Evolutionary conservation across 2,329 filamentous ascomycete genomes (phyloP).

Genomic region (Incumbomyces delicatus): DNA sequence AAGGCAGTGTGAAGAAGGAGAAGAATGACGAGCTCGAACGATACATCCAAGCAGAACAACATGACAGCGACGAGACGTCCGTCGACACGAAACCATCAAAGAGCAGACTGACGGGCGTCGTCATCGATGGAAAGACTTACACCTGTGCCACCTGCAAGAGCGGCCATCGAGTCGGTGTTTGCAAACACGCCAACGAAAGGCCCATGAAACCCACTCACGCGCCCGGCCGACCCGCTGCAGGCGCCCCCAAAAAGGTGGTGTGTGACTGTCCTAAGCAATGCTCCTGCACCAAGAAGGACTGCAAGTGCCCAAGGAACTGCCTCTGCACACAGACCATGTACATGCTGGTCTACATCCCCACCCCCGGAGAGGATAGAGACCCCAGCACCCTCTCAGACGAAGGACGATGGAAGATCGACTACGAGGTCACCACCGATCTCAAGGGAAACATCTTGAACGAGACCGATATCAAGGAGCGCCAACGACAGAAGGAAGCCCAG

Average conservation of each 20-base stretch:
- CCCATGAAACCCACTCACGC: conserved; percentile 18
- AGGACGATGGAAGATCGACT: conserved; percentile 15
- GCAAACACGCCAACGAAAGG: conserved; percentile 18
- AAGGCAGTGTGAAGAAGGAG: background rate
- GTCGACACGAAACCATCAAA: background rate
- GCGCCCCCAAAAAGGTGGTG: conserved; percentile 15
- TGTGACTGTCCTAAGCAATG: conserved; percentile 19
- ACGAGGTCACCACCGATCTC: conserved; percentile 17
- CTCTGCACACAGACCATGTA: conserved; percentile 18
- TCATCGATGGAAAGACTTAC: conserved; percentile 20
- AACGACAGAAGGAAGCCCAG: conserved; percentile 14
- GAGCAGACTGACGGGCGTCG: conserved; percentile 9
- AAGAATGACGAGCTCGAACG: background rate
- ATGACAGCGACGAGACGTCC: background rate
- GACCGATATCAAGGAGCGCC: conserved; percentile 14
- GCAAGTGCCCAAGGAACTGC: conserved; percentile 18
- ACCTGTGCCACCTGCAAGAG: conserved; percentile 20
- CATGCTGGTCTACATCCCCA: conserved; percentile 15
- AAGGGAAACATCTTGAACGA: conserved; percentile 16
- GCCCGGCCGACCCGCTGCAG: conserved; percentile 18
- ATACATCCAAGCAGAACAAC: background rate
- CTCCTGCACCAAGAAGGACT: conserved; percentile 18
- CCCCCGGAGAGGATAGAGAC: conserved; percentile 8
- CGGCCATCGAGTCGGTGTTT: conserved; percentile 20
- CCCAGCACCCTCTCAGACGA: conserved; percentile 4